Percentiles rank a stretch among this genome's conserved stretches.
These are phyloP conservation scores for Fagopyrum tataricum DNA, from an alignment of 148 eudicot genomes.

Conservation along the genomic window DNA sequence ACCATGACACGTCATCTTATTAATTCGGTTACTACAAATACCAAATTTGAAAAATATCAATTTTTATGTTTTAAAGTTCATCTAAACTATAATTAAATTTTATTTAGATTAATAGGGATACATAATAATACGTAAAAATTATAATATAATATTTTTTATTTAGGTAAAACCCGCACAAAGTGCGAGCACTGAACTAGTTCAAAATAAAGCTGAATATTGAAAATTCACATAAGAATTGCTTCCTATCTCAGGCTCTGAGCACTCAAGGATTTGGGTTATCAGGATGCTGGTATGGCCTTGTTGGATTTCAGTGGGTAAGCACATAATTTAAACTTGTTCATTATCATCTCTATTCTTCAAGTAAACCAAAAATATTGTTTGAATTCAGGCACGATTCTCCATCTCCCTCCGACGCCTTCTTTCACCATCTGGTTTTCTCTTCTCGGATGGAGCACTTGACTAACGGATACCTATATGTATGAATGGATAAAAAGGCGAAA, in stretches of 20 bases:
- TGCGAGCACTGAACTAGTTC: no score
- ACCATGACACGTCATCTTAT: not conserved
- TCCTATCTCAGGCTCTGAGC: constrained; percentile 39
- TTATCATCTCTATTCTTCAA: not conserved
- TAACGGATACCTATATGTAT: not conserved
- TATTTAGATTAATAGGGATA: no score
- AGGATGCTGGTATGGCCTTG: constrained; percentile 69
- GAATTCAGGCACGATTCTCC: constrained; percentile 17
- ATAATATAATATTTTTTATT: not conserved
- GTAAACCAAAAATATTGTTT: not conserved
- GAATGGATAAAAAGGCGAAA: no score
- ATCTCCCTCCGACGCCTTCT: constrained; percentile 2
- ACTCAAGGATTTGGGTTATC: constrained; percentile 49
- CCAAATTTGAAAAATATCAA: not conserved
- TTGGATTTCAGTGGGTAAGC: constrained; percentile 71
- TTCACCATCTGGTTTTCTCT: constrained; percentile 3
- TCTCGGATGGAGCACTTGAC: not conserved
- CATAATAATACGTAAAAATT: no score
- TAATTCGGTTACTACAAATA: not conserved
- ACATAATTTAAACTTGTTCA: not conserved
- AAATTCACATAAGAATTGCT: no score
- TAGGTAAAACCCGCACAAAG: no score
- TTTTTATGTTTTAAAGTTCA: no score
- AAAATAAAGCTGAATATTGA: not conserved
- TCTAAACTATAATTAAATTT: no score